A percentile compares a stretch with the other conserved stretches of the same genome.
These are phyloP conservation scores for Mycena chlorophos DNA, from an alignment of 768 basidiomycete species.

Conservation along the genomic window DNA sequence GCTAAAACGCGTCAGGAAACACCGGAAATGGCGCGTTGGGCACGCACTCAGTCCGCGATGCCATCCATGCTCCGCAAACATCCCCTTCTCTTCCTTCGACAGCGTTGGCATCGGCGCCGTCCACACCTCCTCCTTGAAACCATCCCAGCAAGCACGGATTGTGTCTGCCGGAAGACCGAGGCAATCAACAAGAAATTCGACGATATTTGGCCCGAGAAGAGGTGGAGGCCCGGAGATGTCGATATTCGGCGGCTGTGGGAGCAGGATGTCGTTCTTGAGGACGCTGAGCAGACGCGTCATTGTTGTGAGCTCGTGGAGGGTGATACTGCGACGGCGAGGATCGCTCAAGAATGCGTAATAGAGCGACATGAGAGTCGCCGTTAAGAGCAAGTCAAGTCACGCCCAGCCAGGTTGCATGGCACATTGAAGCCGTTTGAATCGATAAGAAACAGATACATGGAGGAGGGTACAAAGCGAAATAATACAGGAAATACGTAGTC, in stretches of 20 bases:
- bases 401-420: too few species aligned
- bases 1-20: background rate
- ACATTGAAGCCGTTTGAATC: too few species aligned
- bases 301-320: too few species aligned
- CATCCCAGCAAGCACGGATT: background rate
- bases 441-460: too few species aligned
- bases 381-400: too few species aligned
- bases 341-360: too few species aligned
- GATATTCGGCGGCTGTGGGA: background rate
- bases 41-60: background rate
- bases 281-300: conserved; percentile 1
- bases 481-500: too few species aligned
- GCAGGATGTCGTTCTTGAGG: conserved; percentile 1
- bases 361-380: too few species aligned
- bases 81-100: background rate
- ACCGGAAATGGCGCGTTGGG: background rate
- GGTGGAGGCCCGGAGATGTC: background rate
- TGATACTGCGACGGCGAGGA: too few species aligned
- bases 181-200: background rate
- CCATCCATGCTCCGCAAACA: background rate
- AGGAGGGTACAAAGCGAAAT: too few species aligned
- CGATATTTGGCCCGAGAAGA: background rate
- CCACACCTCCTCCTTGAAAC: conserved; percentile 1
- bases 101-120: background rate
- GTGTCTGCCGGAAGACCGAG: background rate